Percentiles rank a stretch among this genome's conserved stretches.
phyloP scores from a whole-genome alignment of 371 early-diverging fungal genomes.

The Capillidium rhysosporum region DNA sequence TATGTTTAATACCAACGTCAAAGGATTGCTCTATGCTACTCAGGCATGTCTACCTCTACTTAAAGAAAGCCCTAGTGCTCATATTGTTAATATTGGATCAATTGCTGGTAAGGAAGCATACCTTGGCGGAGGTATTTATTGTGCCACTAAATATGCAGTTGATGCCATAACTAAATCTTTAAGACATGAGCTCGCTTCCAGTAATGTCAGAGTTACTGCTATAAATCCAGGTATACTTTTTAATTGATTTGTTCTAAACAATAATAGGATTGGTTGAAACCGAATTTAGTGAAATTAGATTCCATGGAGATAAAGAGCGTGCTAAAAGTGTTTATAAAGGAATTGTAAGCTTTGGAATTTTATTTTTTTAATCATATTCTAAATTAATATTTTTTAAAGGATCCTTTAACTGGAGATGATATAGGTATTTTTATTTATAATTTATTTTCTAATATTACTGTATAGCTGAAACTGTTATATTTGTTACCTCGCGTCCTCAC shows the following conservation, averaged over 20 bases:
- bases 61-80: slow-evolving; percentile 49
- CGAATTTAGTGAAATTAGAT: slow-evolving; percentile 76
- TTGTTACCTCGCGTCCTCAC: slow-evolving; percentile 56
- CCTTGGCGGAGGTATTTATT: slow-evolving; percentile 66
- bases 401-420: slow-evolving; percentile 11
- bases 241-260: not conserved
- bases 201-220: slow-evolving; percentile 51
- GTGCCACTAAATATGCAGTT: slow-evolving; percentile 81
- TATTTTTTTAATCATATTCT: not conserved
- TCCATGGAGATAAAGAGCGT: slow-evolving; percentile 53
- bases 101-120: slow-evolving; percentile 55
- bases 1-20: slow-evolving; percentile 82
- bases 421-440: slow-evolving; percentile 25
- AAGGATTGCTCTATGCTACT: slow-evolving; percentile 60
- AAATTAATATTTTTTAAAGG: slow-evolving; percentile 6
- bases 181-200: slow-evolving; percentile 54
- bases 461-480: slow-evolving; percentile 56
- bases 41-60: slow-evolving; percentile 68
- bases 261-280: slow-evolving; percentile 56
- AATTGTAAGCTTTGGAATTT: slow-evolving; percentile 18
- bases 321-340: slow-evolving; percentile 68
- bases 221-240: slow-evolving; percentile 36
- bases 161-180: slow-evolving; percentile 61
- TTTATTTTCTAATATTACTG: slow-evolving; percentile 7
- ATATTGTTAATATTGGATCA: slow-evolving; percentile 75